Conservation (phyloP, 2,329 filamentous ascomycete genomes). For the Trichophyton schoenleinii region DNA sequence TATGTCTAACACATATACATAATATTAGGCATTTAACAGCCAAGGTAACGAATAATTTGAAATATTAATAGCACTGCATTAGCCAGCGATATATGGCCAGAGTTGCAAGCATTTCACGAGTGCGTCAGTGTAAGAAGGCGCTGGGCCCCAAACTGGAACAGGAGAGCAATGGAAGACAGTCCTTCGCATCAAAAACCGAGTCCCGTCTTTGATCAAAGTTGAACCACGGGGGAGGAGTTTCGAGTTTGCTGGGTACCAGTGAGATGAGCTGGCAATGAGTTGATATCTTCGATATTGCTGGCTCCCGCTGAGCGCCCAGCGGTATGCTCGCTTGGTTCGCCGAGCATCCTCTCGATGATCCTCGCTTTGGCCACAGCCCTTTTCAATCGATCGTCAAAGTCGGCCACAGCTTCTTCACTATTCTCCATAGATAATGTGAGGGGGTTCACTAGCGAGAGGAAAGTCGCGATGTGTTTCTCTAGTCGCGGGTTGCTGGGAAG, state of each 20-base stretch:
- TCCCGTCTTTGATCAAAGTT: not conserved
- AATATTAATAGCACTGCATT: no score
- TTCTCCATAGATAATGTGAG: constrained; percentile 68
- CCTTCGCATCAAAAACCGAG: no score
- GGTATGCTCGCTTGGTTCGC: constrained; percentile 29
- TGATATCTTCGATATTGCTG: constrained; percentile 1
- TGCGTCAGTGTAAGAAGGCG: no score
- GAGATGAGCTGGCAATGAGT: not conserved
- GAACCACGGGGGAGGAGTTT: not conserved
- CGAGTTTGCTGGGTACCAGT: not conserved
- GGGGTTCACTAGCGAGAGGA: constrained; percentile 68
- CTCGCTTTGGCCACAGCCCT: constrained; percentile 72
- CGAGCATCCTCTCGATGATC: constrained; percentile 62
- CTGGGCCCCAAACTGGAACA: no score
- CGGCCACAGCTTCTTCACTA: constrained; percentile 74
- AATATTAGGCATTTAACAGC: no score
- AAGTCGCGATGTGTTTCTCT: constrained; percentile 59
- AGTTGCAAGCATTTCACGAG: no score
- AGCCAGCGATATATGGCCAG: no score
- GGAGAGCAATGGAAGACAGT: no score
- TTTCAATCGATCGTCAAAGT: constrained; percentile 81
- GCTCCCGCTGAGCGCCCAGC: not conserved
- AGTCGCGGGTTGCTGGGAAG: constrained; percentile 41
- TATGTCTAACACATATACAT: no score
- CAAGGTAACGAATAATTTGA: no score